These are phyloP conservation scores for Populus tomentosa DNA, from an alignment of 441 rosid species.

Conservation along the genomic window DNA sequence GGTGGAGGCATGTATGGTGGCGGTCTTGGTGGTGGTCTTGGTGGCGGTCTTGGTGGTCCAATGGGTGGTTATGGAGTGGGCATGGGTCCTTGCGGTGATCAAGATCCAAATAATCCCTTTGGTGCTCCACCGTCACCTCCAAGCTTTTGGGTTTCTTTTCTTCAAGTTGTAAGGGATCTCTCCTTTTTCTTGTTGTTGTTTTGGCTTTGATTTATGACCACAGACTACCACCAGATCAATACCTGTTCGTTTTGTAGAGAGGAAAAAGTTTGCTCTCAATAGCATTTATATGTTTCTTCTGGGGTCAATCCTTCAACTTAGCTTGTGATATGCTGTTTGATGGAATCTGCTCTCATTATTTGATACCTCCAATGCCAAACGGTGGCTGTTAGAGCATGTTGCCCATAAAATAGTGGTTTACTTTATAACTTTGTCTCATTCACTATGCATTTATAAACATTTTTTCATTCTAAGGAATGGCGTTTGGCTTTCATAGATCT, in stretches of 20 bases:
- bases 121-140: slow-evolving; percentile 89
- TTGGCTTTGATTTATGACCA: background rate
- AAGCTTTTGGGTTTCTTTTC: slow-evolving; percentile 95
- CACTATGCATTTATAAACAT: background rate
- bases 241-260: background rate
- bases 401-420: too few relatives aligned
- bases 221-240: background rate
- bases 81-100: slow-evolving; percentile 76
- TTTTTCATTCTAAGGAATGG: background rate
- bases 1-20: slow-evolving; percentile 64
- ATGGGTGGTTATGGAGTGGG: slow-evolving; percentile 96
- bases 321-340: too few relatives aligned
- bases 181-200: background rate
- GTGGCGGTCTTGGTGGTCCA: slow-evolving; percentile 67
- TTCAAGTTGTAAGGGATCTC: slow-evolving; percentile 60
- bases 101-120: slow-evolving; percentile 88
- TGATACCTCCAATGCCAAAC: too few relatives aligned
- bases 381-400: too few relatives aligned
- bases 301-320: too few relatives aligned
- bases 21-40: slow-evolving; percentile 60
- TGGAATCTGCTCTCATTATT: too few relatives aligned
- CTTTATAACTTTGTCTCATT: too few relatives aligned
- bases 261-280: background rate
- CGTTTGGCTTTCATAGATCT: background rate
- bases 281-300: too few relatives aligned